Conservation (phyloP, 148 eudicot species). For the Amaranthus cruentus region DNA sequence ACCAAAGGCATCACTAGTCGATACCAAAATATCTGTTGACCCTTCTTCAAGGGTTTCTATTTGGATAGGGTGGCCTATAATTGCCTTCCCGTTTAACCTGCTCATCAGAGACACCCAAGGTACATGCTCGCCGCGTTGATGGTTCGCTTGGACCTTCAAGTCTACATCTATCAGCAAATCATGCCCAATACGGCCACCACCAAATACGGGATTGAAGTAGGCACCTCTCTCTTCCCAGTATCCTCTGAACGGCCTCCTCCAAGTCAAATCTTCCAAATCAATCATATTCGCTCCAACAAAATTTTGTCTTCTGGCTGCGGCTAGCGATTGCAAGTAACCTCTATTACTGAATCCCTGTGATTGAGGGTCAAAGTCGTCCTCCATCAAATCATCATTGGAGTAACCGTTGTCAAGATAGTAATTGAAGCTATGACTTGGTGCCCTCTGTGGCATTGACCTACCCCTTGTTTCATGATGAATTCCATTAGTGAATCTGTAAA, state of each 20-base stretch:
- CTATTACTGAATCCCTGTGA: slow-evolving; percentile 35
- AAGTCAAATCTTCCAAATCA: slow-evolving; percentile 56
- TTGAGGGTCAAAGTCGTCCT: slow-evolving; percentile 35
- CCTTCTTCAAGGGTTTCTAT: slow-evolving; percentile 72
- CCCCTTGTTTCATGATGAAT: slow-evolving; percentile 36
- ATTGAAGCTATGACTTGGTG: slow-evolving; percentile 26
- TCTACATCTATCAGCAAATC: slow-evolving; percentile 76
- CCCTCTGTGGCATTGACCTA: slow-evolving; percentile 26
- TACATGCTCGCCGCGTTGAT: slow-evolving; percentile 73
- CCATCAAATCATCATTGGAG: slow-evolving; percentile 37
- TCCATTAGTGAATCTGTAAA: slow-evolving; percentile 30
- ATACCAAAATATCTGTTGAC: slow-evolving; percentile 47
- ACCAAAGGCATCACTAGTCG: slow-evolving; percentile 29
- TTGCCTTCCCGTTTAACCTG: slow-evolving; percentile 87
- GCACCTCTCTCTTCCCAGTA: slow-evolving; percentile 56
- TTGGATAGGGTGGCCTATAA: slow-evolving; percentile 89
- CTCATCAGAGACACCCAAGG: slow-evolving; percentile 94
- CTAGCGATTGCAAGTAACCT: slow-evolving; percentile 29
- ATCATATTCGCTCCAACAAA: slow-evolving; percentile 22
- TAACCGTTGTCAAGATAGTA: slow-evolving; percentile 40
- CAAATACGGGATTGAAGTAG: slow-evolving; percentile 38
- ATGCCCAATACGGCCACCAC: slow-evolving; percentile 41
- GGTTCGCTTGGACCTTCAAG: slow-evolving; percentile 66
- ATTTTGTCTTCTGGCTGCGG: slow-evolving; percentile 37
- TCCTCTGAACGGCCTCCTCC: slow-evolving; percentile 48